These are phyloP conservation scores for Entelexis sorbosivorans DNA, from an alignment of 1,139 yeast genomes.

Conservation along the genomic window DNA sequence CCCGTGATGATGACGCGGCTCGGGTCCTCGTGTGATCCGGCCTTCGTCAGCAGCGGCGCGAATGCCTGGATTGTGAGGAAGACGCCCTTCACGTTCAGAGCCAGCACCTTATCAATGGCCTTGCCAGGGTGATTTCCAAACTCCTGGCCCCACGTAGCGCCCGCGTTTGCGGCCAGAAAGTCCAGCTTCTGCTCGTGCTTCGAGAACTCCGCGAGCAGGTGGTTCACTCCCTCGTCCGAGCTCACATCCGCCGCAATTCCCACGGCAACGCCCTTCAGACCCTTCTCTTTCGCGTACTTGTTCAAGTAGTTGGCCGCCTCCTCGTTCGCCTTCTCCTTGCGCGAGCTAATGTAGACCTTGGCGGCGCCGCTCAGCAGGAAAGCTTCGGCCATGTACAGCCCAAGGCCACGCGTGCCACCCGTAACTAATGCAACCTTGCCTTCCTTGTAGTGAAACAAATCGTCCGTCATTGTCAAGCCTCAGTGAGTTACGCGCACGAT, in stretches of 20 bases:
- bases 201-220: slow-evolving; percentile 38
- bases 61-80: slow-evolving; percentile 57
- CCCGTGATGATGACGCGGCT: slow-evolving; percentile 58
- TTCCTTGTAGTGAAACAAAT: slow-evolving; percentile 33
- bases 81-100: slow-evolving; percentile 60
- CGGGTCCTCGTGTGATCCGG: slow-evolving; percentile 52
- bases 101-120: slow-evolving; percentile 55
- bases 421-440: slow-evolving; percentile 64
- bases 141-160: slow-evolving; percentile 71
- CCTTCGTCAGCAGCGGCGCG: slow-evolving; percentile 44
- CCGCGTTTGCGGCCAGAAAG: slow-evolving; percentile 67
- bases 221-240: slow-evolving; percentile 40
- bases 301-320: slow-evolving; percentile 47
- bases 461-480: slow-evolving; percentile 10
- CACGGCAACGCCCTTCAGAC: slow-evolving; percentile 38
- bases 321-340: slow-evolving; percentile 54
- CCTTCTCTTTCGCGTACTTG: slow-evolving; percentile 38
- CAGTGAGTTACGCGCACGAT: neutral
- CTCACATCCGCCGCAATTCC: slow-evolving; percentile 56
- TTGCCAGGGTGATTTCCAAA: slow-evolving; percentile 50
- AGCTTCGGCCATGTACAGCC: slow-evolving; percentile 57
- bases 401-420: slow-evolving; percentile 74
- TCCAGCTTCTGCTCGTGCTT: slow-evolving; percentile 41
- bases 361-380: slow-evolving; percentile 54
- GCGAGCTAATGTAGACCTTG: slow-evolving; percentile 53